Evolutionary conservation across 139 green algal species (phyloP), one percentile per base, ranked within the genome.

Genomic region (Volvox africanus): DNA sequence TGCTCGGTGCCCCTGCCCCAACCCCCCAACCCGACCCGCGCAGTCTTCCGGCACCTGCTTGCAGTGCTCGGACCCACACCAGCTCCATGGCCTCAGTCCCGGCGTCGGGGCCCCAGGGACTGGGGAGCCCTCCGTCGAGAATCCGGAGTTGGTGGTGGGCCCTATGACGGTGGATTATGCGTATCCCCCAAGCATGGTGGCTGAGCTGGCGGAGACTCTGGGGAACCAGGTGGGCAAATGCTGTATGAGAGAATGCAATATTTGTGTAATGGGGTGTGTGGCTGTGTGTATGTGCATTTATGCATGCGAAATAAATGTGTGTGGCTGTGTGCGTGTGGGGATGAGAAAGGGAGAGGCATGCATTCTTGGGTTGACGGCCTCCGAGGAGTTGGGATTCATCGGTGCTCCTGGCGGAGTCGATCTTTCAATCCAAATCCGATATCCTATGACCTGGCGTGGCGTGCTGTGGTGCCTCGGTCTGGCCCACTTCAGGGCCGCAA

Each of bases 121-220:
- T 14, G 14, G 62, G 83, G 67, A 78, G 13, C 85, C 69, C 69
- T 44, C 17, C 37, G 17, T 11, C 37, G 85, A 71, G 19, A 90
- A 61, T 19, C 86, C 86, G 20, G 86, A 90, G 86, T 73, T 90
- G 86, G 55, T 79, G 86, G 86, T 90, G 73, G 20, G 11, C 36
- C 73, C 26, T 16, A 12, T 77, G 75, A 19, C 73, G 28, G n/a
- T 90, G 3, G 86, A 85, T 2, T 1, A 62, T 1, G 1, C 82
- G n/a, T 50, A 89, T 44, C 28, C 77, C 44, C 36, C 85, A n/a
- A 61, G 16, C n/a, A 2, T 83, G 69, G 6, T 83, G 85, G 71
- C n/a, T 33, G 82, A 79, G 21, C 5, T 65, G 19, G 65, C 37
- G 17, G 26, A 55, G 5, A 18, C 68, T 5, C 55, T 76, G 30